phyloP scores from a whole-genome alignment of 148 eudicot species.

The Tetragonia tetragonoides region DNA sequence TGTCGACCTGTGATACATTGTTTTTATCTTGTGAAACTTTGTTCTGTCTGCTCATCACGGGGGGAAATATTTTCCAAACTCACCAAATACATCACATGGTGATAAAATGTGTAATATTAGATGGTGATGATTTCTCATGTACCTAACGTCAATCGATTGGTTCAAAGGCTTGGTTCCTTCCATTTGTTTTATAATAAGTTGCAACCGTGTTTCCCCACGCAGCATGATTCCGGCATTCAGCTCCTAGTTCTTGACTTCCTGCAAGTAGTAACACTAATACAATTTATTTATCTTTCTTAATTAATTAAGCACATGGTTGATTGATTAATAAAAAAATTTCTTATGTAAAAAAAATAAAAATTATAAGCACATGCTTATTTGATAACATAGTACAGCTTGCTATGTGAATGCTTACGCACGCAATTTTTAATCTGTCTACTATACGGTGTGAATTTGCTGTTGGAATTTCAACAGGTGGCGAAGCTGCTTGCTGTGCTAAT shows the following conservation, averaged over 20 bases:
- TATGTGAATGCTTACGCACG: not conserved
- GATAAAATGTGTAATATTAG: not conserved
- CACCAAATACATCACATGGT: not conserved
- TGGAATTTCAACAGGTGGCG: slow-evolving; percentile 49
- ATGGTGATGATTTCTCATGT: not conserved
- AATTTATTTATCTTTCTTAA: not conserved
- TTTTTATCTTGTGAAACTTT: too few species aligned
- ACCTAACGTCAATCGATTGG: not conserved
- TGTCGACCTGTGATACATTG: too few species aligned
- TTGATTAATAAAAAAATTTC: too few species aligned
- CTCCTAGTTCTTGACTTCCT: slow-evolving; percentile 43
- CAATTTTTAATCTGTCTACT: not conserved
- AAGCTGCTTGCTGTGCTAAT: slow-evolving; percentile 69
- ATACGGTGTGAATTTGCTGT: not conserved
- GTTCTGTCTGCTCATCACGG: not conserved
- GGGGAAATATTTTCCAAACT: not conserved
- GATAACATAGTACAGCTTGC: not conserved
- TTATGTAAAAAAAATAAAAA: too few species aligned
- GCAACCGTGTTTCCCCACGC: not conserved
- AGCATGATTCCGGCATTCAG: not conserved
- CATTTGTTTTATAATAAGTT: not conserved
- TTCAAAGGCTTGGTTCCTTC: not conserved
- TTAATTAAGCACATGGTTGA: too few species aligned
- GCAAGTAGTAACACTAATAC: not conserved
- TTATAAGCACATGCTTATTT: too few species aligned